Base-by-base conservation (phyloP, 2,329 filamentous ascomycete genomes). In the Colletotrichum cereale region DNA sequence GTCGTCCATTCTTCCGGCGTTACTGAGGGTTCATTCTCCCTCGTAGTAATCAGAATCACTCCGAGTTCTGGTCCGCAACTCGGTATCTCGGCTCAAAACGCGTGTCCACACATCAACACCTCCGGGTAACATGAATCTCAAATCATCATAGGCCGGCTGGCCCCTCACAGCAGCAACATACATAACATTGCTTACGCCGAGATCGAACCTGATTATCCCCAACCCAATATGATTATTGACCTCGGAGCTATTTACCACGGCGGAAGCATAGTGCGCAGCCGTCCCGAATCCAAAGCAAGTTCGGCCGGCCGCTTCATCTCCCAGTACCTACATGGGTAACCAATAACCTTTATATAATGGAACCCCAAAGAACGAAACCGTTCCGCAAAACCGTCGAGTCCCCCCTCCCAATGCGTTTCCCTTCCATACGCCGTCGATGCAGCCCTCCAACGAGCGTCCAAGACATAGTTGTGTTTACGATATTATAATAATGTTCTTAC, bases 401-500 rank as follows among this genome's bases (percentile, higher is more conserved):
- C 14, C n/a, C n/a, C n/a, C n/a, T n/a, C n/a, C 48, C 40, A 31
- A 62, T 5, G 40, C 34, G 34, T n/a, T 57, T 18, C 36, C 50
- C 24, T 52, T 16, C 62, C 44, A 38, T 67, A 52, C 68, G 68
- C 68, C 68, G 57, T 68, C 68, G 68, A 64, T 71, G 50, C 52
- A 58, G 63, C 29, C 44, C 11, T 16, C 38, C 64, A 71, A 62
- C 57, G 57, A 71, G 64, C 34, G 67, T 67, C 42, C 57, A n/a
- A 31, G 36, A 36, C 5, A 16, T 16, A 5, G 14, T 21, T 16
- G 24, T 36, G 24, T 21, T 64, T 29, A 26, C 42, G 31, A 16
- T 16, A 62, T 16, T 14, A 40, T 14, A 16, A 40, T 14, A 16
- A 21, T 29, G 14, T 21, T 5, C 26, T 21, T 57, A 31, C 60